Evolutionary conservation across 2,329 filamentous ascomycete genomes (phyloP).

Genomic region (Thermoascus crustaceus): DNA sequence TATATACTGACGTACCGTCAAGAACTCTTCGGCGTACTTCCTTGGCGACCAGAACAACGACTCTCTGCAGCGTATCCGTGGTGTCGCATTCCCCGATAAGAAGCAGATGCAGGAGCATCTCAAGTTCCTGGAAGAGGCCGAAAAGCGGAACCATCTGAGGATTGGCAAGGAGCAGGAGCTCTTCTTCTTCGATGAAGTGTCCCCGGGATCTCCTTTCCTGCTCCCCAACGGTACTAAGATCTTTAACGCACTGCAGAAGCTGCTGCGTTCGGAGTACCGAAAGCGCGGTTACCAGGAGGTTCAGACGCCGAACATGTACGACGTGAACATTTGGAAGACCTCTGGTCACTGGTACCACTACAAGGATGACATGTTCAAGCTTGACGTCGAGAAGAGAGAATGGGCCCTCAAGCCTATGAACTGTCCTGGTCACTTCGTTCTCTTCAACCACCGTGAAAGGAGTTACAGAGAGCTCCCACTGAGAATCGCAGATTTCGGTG

Average conservation of each 20-base stretch:
- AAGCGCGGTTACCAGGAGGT: slow-evolving; percentile 92
- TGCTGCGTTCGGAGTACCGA: slow-evolving; percentile 82
- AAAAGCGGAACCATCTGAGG: slow-evolving; percentile 89
- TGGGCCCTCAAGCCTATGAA: slow-evolving; percentile 96
- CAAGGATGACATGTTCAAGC: slow-evolving; percentile 92
- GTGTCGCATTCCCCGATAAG: slow-evolving; percentile 95
- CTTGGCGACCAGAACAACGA: slow-evolving; percentile 89
- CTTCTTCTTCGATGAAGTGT: slow-evolving; percentile 91
- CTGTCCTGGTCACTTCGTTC: slow-evolving; percentile 86
- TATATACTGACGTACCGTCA: slow-evolving; percentile 19
- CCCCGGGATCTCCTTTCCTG: slow-evolving; percentile 90
- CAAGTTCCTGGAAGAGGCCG: slow-evolving; percentile 94
- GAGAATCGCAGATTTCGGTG: slow-evolving; percentile 90
- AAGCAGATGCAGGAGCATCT: slow-evolving; percentile 88
- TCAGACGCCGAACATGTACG: slow-evolving; percentile 94
- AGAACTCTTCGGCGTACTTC: slow-evolving; percentile 79
- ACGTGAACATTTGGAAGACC: slow-evolving; percentile 83
- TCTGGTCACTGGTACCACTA: slow-evolving; percentile 94
- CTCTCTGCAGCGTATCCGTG: slow-evolving; percentile 91
- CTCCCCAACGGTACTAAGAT: slow-evolving; percentile 87
- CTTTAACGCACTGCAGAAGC: slow-evolving; percentile 77
- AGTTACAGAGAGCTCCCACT: slow-evolving; percentile 87
- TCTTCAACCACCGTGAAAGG: slow-evolving; percentile 74
- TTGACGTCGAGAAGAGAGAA: slow-evolving; percentile 70
- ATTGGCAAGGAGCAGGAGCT: slow-evolving; percentile 94